Base-by-base conservation (phyloP, 495 filamentous ascomycete genomes). In the Penicillium ucsense region DNA sequence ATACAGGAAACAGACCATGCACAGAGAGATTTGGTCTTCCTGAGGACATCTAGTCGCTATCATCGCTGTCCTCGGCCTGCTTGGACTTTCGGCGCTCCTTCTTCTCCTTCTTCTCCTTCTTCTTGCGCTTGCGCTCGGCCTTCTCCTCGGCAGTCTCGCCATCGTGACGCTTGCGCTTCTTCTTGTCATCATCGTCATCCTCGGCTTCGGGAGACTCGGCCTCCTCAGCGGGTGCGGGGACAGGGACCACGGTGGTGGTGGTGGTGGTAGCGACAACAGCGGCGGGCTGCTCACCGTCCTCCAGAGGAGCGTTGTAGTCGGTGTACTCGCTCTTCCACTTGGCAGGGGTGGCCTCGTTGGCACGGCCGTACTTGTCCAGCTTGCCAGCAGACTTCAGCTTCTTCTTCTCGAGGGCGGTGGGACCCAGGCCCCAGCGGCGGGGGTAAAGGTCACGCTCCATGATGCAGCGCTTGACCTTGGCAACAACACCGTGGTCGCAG, bases 391-490 rank as follows among this genome's bases (percentile, higher is more conserved):
- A 85, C 78, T 96, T 97, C 72, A 98, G 81, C 80, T 96, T 94
- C 83, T 97, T 97, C 82, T 98, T 98, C 72, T 95, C 85, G 37
- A 84, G 57, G 30, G 92, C 90, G 47, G 87, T 80, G 36, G 91
- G 90, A 38, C 92, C 92, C 54, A 95, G 67, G 43, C 94, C 94
- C 92, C 92, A 98, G 74, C 89, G 72, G 62, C 86, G 78, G 47
- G 91, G 91, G 75, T 98, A 98, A 8, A 94, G 75, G 62, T 96
- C 91, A 51, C 92, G 86, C 72, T 98, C 94, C 92, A 98, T 97
- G 68, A 98, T 98, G 66, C 87, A 89, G 46, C 92, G 81, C 81
- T 97, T 97, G 62, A 97, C 83, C 74, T 94, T 95, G 43, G 94
- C 92, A 39, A 97, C 91, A 32, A 94, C 86, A 54, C 94, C 94